phyloP scores from a whole-genome alignment of 768 basidiomycete genomes.

The Boletus subcaerulescens region DNA sequence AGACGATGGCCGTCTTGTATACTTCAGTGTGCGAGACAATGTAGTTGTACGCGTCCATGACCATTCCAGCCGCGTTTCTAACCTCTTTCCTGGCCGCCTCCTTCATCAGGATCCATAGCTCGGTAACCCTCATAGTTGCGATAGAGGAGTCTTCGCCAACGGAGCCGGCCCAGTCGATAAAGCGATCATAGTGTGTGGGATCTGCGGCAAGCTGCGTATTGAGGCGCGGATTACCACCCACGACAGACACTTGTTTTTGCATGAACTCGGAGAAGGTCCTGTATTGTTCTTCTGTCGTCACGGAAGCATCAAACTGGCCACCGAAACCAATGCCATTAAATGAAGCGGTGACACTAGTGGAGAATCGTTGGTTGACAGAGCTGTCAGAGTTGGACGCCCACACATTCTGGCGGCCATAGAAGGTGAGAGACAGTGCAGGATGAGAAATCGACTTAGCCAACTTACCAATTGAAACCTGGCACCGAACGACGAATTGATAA shows the following conservation, averaged over 20 bases:
- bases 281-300: not conserved
- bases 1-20: not conserved
- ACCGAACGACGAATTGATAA: not conserved
- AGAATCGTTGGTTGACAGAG: too few relatives aligned
- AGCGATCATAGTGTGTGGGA: constrained; percentile 1
- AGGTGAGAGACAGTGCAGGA: too few relatives aligned
- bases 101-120: constrained; percentile 6
- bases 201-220: constrained; percentile 3
- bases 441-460: too few relatives aligned
- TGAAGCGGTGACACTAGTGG: too few relatives aligned
- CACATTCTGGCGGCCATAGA: not conserved
- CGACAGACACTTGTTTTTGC: constrained; percentile 2
- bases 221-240: not conserved
- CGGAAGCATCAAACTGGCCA: too few relatives aligned
- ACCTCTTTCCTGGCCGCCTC: not conserved
- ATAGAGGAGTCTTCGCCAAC: not conserved
- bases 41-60: constrained; percentile 3
- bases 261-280: not conserved
- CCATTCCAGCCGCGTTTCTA: not conserved
- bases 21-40: not conserved
- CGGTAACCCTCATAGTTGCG: not conserved
- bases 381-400: not conserved
- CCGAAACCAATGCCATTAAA: too few relatives aligned
- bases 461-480: not conserved
- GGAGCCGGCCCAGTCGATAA: not conserved